Evolutionary conservation across 345 rosid species (phyloP).

Genomic region (Ceriops tagal): DNA sequence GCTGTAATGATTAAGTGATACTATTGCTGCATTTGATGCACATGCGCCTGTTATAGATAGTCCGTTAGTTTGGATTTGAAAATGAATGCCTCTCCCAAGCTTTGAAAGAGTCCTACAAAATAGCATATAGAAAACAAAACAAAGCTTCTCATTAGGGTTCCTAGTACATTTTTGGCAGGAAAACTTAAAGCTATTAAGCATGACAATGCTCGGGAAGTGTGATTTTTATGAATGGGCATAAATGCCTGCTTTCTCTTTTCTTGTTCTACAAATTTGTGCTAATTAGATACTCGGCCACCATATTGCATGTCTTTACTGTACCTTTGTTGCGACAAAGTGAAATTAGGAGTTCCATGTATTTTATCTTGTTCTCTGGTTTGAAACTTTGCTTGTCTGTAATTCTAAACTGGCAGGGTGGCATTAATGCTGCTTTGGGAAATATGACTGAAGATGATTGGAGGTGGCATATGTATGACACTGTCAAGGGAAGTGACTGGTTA

Average conservation of each 20-base stretch:
- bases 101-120: no score
- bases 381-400: constrained; percentile 5
- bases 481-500: constrained; percentile 99
- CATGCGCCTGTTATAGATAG: neutral
- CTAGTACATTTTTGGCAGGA: no score
- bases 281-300: neutral
- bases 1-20: neutral
- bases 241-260: neutral
- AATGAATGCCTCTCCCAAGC: neutral
- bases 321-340: no score
- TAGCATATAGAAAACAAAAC: no score
- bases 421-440: constrained; percentile 96
- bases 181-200: no score
- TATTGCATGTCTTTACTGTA: neutral
- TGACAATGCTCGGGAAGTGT: no score
- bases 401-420: constrained; percentile 71
- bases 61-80: neutral
- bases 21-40: neutral
- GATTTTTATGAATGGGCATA: neutral
- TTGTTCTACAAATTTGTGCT: neutral
- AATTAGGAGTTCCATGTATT: neutral
- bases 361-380: neutral
- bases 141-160: no score
- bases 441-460: constrained; percentile 99
- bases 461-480: constrained; percentile 99